Conservation (phyloP, 192 early-diverging fungal genomes). For the Nowakowskiella sp. region DNA sequence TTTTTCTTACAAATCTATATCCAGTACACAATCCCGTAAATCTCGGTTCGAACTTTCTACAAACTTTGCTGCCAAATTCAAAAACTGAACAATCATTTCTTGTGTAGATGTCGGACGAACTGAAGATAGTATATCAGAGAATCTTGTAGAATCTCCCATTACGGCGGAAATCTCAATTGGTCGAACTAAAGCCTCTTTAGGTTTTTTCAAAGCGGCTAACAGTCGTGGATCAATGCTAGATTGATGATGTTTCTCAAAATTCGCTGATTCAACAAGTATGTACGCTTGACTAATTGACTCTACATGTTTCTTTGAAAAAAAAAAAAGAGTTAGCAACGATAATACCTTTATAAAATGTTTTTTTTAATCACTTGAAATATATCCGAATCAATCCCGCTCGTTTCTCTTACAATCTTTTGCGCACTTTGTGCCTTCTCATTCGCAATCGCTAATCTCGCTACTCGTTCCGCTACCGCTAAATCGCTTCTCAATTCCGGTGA, state of each 20-base stretch:
- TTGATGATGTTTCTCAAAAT: constrained; percentile 31
- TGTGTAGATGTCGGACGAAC: too few relatives aligned
- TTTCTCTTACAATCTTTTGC: constrained; percentile 17
- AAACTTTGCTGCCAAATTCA: too few relatives aligned
- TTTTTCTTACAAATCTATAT: too few relatives aligned
- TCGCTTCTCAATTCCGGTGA: constrained; percentile 18
- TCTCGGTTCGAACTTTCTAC: too few relatives aligned
- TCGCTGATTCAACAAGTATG: constrained; percentile 30
- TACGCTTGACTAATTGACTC: constrained; percentile 24
- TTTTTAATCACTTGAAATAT: constrained; percentile 18
- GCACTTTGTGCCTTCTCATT: constrained; percentile 13
- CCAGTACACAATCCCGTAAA: too few relatives aligned
- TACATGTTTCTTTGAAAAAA: constrained; percentile 22
- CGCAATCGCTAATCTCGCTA: constrained; percentile 33
- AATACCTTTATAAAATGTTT: not conserved
- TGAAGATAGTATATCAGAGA: constrained; percentile 19
- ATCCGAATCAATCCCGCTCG: constrained; percentile 21
- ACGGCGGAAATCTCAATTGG: constrained; percentile 12
- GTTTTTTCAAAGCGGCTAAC: constrained; percentile 22
- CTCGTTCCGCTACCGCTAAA: constrained; percentile 33
- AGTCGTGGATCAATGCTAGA: constrained; percentile 27
- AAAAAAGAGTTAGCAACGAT: not conserved
- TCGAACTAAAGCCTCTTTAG: constrained; percentile 27
- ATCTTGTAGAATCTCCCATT: constrained; percentile 15
- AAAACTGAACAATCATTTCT: too few relatives aligned